phyloP scores from a whole-genome alignment of 192 early-diverging fungal species.

The Linnemannia schmuckeri region DNA sequence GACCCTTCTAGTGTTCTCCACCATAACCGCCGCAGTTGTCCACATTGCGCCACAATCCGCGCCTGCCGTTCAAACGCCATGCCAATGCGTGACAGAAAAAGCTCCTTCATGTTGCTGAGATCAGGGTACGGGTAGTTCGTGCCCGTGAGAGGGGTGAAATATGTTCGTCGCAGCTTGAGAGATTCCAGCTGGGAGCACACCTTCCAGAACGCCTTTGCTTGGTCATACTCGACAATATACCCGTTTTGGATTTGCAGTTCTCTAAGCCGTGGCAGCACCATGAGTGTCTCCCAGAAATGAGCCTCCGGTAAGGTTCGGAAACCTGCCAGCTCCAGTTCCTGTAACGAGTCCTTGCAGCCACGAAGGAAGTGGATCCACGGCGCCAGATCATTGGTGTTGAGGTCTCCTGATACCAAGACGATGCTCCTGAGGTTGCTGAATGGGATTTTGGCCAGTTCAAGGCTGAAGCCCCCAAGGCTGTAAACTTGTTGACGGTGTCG shows the following conservation, averaged over 20 bases:
- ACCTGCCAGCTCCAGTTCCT: background rate
- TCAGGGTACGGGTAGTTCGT: background rate
- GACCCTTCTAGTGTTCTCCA: background rate
- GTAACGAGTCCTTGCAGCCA: background rate
- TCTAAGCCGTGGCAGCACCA: background rate
- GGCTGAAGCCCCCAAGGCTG: background rate
- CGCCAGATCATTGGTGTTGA: background rate
- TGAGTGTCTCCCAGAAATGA: background rate
- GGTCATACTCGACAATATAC: background rate
- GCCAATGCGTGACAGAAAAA: background rate
- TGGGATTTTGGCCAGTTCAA: background rate
- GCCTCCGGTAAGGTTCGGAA: background rate
- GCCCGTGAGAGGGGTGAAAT: background rate
- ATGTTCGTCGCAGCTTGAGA: background rate
- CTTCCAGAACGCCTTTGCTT: background rate
- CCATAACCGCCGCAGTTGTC: background rate
- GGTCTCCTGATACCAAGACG: background rate
- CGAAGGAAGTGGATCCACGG: background rate
- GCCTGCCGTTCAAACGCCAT: background rate
- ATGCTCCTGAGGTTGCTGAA: background rate
- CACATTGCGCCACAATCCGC: background rate
- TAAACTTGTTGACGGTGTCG: background rate
- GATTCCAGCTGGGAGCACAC: background rate
- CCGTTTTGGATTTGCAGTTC: background rate
- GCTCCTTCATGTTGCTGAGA: conserved; percentile 2